phyloP scores from a whole-genome alignment of 2,329 filamentous ascomycete species.

The Amauroascus verrucosus region DNA sequence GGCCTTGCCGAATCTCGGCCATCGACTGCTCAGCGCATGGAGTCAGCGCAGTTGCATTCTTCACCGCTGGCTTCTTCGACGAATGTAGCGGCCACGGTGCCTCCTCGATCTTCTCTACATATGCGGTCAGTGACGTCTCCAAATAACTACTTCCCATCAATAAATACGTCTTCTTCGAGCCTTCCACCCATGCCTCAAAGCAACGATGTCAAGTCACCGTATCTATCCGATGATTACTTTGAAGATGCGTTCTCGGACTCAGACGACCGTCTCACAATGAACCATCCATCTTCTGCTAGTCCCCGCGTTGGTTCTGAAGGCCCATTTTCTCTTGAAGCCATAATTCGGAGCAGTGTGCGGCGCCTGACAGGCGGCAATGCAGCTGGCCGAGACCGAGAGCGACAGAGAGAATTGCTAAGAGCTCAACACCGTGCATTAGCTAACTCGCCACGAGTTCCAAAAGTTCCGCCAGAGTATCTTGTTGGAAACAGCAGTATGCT shows the following conservation, averaged over 20 bases:
- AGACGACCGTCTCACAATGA: conserved; percentile 50
- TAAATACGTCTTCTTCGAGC: conserved; percentile 21
- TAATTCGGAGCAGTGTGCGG: conserved; percentile 39
- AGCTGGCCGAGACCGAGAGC: conserved; percentile 34
- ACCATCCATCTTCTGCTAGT: conserved; percentile 21
- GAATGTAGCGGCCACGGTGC: conserved; percentile 39
- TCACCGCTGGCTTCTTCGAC: conserved; percentile 33
- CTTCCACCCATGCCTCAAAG: conserved; percentile 26
- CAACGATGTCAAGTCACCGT: conserved; percentile 48
- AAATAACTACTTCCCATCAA: conserved; percentile 40
- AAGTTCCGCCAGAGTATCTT: conserved; percentile 40
- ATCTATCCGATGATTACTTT: conserved; percentile 66
- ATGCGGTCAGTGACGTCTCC: conserved; percentile 78
- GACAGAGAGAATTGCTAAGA: conserved; percentile 35
- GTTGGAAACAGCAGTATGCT: conserved; percentile 19
- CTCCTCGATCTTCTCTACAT: conserved; percentile 59
- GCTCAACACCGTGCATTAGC: conserved; percentile 34
- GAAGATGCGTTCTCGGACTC: conserved; percentile 73
- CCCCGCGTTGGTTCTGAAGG: conserved; percentile 31
- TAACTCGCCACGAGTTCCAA: conserved; percentile 36
- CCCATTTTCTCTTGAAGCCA: conserved; percentile 36
- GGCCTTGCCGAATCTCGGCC: conserved; percentile 66
- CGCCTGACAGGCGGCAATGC: conserved; percentile 38
- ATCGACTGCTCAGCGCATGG: conserved; percentile 43
- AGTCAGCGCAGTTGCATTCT: conserved; percentile 48